Base-by-base conservation (phyloP, 2,329 filamentous ascomycete species). In the Microdochium bolleyi region DNA sequence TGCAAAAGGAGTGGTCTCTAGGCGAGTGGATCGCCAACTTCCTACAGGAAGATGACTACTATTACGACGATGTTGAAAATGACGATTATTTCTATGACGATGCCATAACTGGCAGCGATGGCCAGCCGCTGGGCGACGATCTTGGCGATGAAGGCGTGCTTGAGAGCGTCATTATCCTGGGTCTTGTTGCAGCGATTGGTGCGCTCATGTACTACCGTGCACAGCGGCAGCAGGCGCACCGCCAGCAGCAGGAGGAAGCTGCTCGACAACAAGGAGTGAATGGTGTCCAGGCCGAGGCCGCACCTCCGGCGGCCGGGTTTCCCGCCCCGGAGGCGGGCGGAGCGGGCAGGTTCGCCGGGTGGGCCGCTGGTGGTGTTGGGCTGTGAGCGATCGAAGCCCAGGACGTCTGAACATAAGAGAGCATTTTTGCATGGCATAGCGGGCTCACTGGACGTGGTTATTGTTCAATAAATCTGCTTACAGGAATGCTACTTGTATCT, bases 1-100 rank as follows among this genome's bases (percentile, higher is more conserved):
- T 78, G 1, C 84, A 79, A 64, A 87, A 89, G 59, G 79, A 88
- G 48, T 88, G 88, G 75, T 90, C 89, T 0, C 75, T 95, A 21
- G 80, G 79, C 22, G 91, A 97, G 67, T 97, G 92, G 92, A 77
- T 96, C 51, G 80, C 80, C 55, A 88, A 92, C 55, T 96, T 96
- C 65, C 75, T 96, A 27, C 83, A 89, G 55, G 80, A 87, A 51
- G 82, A 89, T 54, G 74, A 80, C 50, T 74, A 77, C 34, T 80
- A 80, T 60, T 87, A 90, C 53, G 80, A 85, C 46, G 77, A 78
- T 24, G 78, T 80, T 3, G 75, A 73, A 3, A 62, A 65, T 11
- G 83, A 83, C 57, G 78, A 81, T 14, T 78, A 80, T 27, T 66
- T 73, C 27, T 79, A 79, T 51, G 77, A 79, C 32, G 79, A 80